Evolutionary conservation across 106 monocot genomes (phyloP), one percentile per base, ranked within the genome.

Genomic region (Platanthera guangdongensis): DNA sequence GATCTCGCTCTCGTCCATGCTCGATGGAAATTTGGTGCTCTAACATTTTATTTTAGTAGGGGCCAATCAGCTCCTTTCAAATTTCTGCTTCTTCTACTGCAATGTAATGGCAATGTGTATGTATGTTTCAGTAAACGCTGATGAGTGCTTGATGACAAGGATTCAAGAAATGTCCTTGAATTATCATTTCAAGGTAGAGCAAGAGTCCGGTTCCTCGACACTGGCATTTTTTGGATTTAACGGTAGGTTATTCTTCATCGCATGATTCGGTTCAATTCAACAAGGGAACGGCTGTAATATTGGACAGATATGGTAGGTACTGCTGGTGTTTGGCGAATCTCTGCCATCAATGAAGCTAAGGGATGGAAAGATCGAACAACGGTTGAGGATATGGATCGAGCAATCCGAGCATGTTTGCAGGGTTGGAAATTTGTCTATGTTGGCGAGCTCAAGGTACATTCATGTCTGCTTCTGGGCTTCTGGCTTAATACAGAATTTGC

Each of bases 151-250:
- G 19, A 85, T 94, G 94, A 90, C 94, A 25, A 88, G 94, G 69
- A 83, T 94, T 46, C 94, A 94, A 52, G 91, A 94, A 57, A 94
- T 94, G 88, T 91, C 94, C 15, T 71, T 94, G 72, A 86, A 94
- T 69, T 94, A 94, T 75, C 94, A 94, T 79, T 94, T 94, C 84
- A 90, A 88, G 69, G 80, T 90, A 13, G 94, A 94, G 76, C 94
- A 94, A 47, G 86, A 94, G 71, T 79, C 90, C 0, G 94, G 94
- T 5, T 94, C 90, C 50, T 85, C 85, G 2, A 80, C 80, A 8
- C 77, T 79, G 30, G 78, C 90, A 0, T n/a, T 90, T 52, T 94
- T 94, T 50, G 94, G 94, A 47, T 94, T 94, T 50, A 94, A 91
- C 80, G 94, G 94, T 88, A 76, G 48, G n/a, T 1, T 55, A 19